Evolutionary conservation across 2,329 filamentous ascomycete species (phyloP).

Genomic region (Fonsecaea monophora): DNA sequence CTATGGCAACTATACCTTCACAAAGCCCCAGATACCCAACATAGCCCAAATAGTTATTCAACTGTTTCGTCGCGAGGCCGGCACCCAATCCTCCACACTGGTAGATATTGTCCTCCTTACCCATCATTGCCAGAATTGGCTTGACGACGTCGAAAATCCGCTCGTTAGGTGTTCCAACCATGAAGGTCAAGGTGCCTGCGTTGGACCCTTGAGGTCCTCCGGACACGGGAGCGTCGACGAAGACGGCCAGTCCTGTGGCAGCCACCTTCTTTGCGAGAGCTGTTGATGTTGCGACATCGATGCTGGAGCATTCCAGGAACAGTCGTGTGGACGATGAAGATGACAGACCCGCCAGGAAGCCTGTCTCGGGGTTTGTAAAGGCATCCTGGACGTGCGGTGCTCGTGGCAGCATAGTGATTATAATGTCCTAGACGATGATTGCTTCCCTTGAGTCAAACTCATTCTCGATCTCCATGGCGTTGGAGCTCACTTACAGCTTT

Average conservation of each 20-base stretch:
- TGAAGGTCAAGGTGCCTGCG: conserved; percentile 16
- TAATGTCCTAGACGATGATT: conserved; percentile 7
- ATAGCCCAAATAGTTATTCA: conserved; percentile 20
- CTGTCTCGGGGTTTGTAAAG: conserved; percentile 13
- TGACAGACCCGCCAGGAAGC: conserved; percentile 4
- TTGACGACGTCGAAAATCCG: conserved; percentile 11
- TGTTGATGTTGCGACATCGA: conserved; percentile 18
- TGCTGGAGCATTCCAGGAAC: conserved; percentile 17
- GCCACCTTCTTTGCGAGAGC: conserved; percentile 7
- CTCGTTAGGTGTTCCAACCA: conserved; percentile 16
- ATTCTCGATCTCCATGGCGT: background rate
- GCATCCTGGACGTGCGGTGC: conserved; percentile 17
- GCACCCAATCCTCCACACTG: conserved; percentile 20
- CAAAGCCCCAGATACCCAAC: conserved; percentile 19
- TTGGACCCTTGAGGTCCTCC: conserved; percentile 12
- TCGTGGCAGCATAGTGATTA: conserved; percentile 20
- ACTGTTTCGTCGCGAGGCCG: conserved; percentile 19
- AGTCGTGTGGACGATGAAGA: background rate
- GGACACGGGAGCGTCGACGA: conserved; percentile 17
- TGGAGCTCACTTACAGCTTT: conserved; percentile 16
- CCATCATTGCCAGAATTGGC: conserved; percentile 13
- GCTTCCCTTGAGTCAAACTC: background rate
- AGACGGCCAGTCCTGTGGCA: conserved; percentile 1
- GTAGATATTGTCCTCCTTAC: conserved; percentile 19
- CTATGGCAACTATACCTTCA: conserved; percentile 5